These are phyloP conservation scores for Ascochyta lentis DNA, from an alignment of 2,329 filamentous ascomycete species.

Conservation along the genomic window DNA sequence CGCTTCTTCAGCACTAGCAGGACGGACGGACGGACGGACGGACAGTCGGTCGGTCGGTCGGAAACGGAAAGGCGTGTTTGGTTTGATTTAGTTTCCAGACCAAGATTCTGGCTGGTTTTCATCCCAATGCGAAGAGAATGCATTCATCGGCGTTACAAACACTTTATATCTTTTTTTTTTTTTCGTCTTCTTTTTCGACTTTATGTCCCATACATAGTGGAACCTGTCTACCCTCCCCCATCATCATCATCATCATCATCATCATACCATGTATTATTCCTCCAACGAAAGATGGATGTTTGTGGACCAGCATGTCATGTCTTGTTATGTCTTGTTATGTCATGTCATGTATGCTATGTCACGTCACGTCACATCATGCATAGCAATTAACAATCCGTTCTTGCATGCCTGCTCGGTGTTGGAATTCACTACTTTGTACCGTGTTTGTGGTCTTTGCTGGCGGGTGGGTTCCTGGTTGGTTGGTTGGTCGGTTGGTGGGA, in stretches of 20 bases:
- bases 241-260: too few species aligned
- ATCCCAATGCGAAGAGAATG: constrained; percentile 1
- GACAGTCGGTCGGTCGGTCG: too few species aligned
- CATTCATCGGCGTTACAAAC: constrained; percentile 13
- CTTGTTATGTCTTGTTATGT: background rate
- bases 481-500: too few species aligned
- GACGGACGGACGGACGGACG: background rate
- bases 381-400: background rate
- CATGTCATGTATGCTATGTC: too few species aligned
- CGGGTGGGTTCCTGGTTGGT: too few species aligned
- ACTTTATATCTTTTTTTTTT: too few species aligned
- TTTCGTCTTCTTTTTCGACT: background rate
- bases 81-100: background rate
- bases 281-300: background rate
- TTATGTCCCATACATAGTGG: constrained; percentile 2
- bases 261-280: constrained; percentile 9
- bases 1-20: constrained; percentile 15
- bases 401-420: constrained; percentile 11
- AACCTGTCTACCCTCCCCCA: background rate
- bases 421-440: too few species aligned
- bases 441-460: too few species aligned
- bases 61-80: too few species aligned
- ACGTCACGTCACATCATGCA: too few species aligned
- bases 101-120: background rate
- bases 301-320: background rate